Percentiles rank a stretch among this genome's conserved stretches.
Conservation (phyloP, 306 rosid species). For the Mimosa pudica region DNA sequence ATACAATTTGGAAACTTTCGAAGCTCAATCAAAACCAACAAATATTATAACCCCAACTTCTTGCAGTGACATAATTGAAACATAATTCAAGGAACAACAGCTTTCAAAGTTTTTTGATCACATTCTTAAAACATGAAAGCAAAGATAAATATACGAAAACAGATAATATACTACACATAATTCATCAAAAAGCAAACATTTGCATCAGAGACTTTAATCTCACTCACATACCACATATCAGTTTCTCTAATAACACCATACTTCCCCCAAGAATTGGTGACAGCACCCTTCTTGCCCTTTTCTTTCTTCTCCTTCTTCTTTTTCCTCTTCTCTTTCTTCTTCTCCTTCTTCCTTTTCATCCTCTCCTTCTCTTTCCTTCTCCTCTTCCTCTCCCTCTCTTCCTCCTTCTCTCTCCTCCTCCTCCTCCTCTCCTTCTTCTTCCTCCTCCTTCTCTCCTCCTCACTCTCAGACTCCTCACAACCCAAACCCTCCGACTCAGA, state of each 20-base stretch:
- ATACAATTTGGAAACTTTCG: neutral
- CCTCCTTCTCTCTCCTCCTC: slow-evolving; percentile 36
- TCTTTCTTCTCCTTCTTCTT: slow-evolving; percentile 52
- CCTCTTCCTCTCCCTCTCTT: slow-evolving; percentile 38
- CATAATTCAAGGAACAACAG: slow-evolving; percentile 16
- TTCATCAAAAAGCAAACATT: slow-evolving; percentile 28
- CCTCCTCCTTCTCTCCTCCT: slow-evolving; percentile 53
- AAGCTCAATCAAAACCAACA: slow-evolving; percentile 25
- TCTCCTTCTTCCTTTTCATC: slow-evolving; percentile 34
- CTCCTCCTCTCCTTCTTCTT: slow-evolving; percentile 36
- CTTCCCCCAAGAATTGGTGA: slow-evolving; percentile 87
- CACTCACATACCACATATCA: slow-evolving; percentile 83
- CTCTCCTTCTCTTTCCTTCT: slow-evolving; percentile 36
- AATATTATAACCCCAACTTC: neutral
- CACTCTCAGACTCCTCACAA: slow-evolving; percentile 49
- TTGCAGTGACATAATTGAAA: neutral
- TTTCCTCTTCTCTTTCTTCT: slow-evolving; percentile 44
- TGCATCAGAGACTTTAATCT: neutral
- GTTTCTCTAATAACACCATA: slow-evolving; percentile 89
- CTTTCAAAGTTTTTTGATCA: slow-evolving; percentile 5
- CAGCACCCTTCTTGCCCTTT: slow-evolving; percentile 85
- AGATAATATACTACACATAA: neutral
- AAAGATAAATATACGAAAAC: neutral
- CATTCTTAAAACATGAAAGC: slow-evolving; percentile 17
- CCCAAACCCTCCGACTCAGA: slow-evolving; percentile 39